phyloP scores from a whole-genome alignment of 1,284 basidiomycete genomes.

The Xerocomus minutiporus region DNA sequence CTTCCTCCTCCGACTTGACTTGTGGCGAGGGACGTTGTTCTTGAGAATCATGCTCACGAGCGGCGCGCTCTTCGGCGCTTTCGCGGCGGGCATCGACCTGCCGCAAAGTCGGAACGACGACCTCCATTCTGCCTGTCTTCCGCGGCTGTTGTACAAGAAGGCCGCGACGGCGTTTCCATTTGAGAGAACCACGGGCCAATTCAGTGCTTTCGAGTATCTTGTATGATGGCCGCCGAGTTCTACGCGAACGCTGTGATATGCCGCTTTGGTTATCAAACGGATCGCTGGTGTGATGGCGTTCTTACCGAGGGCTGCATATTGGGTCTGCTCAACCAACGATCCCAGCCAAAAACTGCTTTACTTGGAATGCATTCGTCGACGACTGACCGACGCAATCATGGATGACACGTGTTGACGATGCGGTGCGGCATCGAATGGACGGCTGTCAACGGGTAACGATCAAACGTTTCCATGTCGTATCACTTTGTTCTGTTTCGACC shows the following conservation, averaged over 20 bases:
- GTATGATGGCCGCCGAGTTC: slow-evolving; percentile 8
- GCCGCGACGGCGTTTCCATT: slow-evolving; percentile 4
- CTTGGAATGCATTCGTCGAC: background rate
- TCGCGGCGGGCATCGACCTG: slow-evolving; percentile 1
- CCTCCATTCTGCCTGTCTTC: slow-evolving; percentile 9
- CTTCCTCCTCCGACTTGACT: slow-evolving; percentile 12
- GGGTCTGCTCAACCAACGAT: too few species aligned
- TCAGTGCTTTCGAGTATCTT: slow-evolving; percentile 1
- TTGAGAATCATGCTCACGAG: slow-evolving; percentile 2
- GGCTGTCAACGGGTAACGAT: background rate
- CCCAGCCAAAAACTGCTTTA: background rate
- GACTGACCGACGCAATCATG: background rate
- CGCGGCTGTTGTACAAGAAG: slow-evolving; percentile 5
- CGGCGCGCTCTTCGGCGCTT: background rate
- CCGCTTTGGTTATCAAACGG: background rate
- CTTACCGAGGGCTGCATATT: background rate
- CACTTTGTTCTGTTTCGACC: too few species aligned
- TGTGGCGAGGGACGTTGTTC: background rate
- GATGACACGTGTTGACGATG: background rate
- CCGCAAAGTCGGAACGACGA: slow-evolving; percentile 9
- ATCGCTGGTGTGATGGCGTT: background rate
- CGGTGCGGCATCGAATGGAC: background rate
- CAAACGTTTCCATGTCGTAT: background rate
- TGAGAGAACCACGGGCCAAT: background rate
- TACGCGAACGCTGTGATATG: slow-evolving; percentile 2